Percentiles rank a stretch among this genome's conserved stretches.
Evolutionary conservation across 1,284 basidiomycete species (phyloP).

Genomic region (Pisolithus thermaeus): DNA sequence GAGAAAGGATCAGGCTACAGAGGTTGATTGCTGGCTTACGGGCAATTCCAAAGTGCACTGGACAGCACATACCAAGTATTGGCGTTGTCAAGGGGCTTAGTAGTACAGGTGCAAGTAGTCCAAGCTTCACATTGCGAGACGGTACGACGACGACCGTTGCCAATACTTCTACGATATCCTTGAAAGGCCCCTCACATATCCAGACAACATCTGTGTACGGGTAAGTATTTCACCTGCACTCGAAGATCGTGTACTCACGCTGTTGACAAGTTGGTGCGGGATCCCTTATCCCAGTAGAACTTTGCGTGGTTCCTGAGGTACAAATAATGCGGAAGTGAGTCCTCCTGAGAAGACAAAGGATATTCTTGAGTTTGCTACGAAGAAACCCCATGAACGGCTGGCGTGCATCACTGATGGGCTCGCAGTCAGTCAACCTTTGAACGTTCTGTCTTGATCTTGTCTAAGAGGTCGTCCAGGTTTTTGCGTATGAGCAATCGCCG

Average conservation of each 20-base stretch:
- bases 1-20: conserved; percentile 54
- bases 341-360: conserved; percentile 61
- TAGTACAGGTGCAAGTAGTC: conserved; percentile 41
- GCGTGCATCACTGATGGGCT: conserved; percentile 53
- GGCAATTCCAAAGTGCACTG: conserved; percentile 39
- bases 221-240: conserved; percentile 39
- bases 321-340: conserved; percentile 74
- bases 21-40: conserved; percentile 57
- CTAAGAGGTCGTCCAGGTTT: conserved; percentile 36
- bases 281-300: conserved; percentile 55
- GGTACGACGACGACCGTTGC: conserved; percentile 52
- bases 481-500: conserved; percentile 66
- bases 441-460: background rate
- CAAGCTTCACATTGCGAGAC: conserved; percentile 51
- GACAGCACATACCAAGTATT: conserved; percentile 31
- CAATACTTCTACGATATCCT: conserved; percentile 33
- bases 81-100: conserved; percentile 54
- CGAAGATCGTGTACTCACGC: too few species aligned
- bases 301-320: conserved; percentile 57
- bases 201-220: conserved; percentile 59
- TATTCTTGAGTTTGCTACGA: conserved; percentile 68
- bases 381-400: conserved; percentile 54
- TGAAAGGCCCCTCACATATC: conserved; percentile 44
- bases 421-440: conserved; percentile 31
- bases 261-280: too few species aligned